These are phyloP conservation scores for Gonium pectorale DNA, from an alignment of 139 green algal species.

Conservation along the genomic window DNA sequence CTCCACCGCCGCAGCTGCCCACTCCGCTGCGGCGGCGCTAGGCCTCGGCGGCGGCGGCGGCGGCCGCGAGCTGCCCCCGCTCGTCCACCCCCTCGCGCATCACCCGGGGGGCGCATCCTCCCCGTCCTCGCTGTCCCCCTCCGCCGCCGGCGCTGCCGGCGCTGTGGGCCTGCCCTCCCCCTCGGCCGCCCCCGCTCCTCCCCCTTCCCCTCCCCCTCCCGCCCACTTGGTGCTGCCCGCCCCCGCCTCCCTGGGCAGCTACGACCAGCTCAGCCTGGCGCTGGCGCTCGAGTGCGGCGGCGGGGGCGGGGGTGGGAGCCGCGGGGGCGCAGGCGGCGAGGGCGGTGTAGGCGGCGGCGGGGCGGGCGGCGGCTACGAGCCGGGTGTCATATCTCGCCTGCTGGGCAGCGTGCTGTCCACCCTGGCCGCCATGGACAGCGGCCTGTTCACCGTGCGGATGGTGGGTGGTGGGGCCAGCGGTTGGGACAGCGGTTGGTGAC, in stretches of 20 bases:
- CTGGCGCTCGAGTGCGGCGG: conserved; percentile 11
- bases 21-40: no score
- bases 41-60: no score
- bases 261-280: conserved; percentile 32
- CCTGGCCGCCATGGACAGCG: conserved; percentile 15
- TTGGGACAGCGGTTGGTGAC: background rate
- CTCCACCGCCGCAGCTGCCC: no score
- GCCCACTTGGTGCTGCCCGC: background rate
- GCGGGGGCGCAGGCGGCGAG: background rate
- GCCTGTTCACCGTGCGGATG: background rate
- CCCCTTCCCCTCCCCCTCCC: background rate
- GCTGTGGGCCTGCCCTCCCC: background rate
- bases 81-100: no score
- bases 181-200: background rate
- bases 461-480: background rate
- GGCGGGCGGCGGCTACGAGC: background rate
- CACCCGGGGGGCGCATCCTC: no score
- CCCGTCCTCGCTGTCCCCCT: no score
- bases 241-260: background rate
- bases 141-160: no score
- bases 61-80: no score
- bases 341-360: background rate
- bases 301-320: background rate
- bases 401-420: conserved; percentile 21
- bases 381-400: background rate